Conservation (phyloP, 306 rosid genomes). For the Erythrophleum fordii region DNA sequence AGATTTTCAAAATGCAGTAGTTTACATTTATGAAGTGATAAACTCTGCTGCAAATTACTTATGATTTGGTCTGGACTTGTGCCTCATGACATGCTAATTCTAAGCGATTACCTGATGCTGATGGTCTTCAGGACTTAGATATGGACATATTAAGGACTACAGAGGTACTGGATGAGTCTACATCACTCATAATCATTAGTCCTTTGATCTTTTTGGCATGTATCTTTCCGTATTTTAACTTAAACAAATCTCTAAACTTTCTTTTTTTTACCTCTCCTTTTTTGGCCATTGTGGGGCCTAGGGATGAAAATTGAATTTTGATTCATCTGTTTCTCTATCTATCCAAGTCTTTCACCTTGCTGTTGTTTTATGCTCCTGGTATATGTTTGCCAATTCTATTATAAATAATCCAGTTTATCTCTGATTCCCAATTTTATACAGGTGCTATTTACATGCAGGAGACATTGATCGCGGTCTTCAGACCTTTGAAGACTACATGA, state of each 20-base stretch:
- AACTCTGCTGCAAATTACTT: too few relatives aligned
- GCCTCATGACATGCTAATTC: background rate
- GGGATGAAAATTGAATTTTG: background rate
- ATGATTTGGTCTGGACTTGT: too few relatives aligned
- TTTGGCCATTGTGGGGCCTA: background rate
- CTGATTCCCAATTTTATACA: conserved; percentile 47
- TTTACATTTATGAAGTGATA: too few relatives aligned
- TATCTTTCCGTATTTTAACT: background rate
- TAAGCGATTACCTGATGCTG: background rate
- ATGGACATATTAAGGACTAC: background rate
- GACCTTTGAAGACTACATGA: conserved; percentile 60
- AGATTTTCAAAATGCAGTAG: too few relatives aligned
- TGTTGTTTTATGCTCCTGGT: conserved; percentile 24
- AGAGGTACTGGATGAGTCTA: background rate
- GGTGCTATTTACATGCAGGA: conserved; percentile 82
- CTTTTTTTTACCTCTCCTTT: background rate
- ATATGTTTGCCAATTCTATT: conserved; percentile 18
- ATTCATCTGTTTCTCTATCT: background rate
- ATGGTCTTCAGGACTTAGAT: background rate
- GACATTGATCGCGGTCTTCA: conserved; percentile 74
- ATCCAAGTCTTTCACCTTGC: background rate
- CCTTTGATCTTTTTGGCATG: background rate
- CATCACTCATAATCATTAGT: background rate
- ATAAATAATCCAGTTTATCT: conserved; percentile 18
- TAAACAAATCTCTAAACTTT: background rate